Conservation (phyloP, 1,139 yeast species). For the Lipomyces yarrowii region DNA sequence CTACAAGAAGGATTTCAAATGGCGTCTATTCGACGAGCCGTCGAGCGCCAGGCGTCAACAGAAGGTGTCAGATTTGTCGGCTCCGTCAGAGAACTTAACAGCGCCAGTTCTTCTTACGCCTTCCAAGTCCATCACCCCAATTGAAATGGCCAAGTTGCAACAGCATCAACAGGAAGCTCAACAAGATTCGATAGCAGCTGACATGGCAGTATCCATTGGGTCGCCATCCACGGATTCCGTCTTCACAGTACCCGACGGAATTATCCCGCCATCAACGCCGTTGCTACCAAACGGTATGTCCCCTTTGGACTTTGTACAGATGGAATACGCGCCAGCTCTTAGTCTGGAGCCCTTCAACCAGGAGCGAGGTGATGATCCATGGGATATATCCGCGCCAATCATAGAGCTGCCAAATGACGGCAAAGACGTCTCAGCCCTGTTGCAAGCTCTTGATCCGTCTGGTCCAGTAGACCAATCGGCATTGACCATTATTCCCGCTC, state of each 20-base stretch:
- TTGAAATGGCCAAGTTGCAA: neutral
- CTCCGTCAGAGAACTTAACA: neutral
- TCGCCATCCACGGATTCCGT: neutral
- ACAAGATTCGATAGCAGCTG: neutral
- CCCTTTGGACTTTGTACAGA: conserved; percentile 18
- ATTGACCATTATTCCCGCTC: conserved; percentile 13
- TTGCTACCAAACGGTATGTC: neutral
- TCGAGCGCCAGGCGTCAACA: conserved; percentile 26
- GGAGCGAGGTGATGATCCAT: conserved; percentile 5
- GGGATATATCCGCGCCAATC: no score
- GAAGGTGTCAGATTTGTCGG: neutral
- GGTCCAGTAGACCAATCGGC: neutral
- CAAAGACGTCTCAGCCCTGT: neutral
- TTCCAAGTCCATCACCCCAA: neutral
- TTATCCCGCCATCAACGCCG: neutral
- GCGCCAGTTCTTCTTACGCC: neutral
- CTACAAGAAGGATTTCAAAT: conserved; percentile 63
- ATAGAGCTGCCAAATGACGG: neutral
- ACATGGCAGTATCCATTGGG: neutral
- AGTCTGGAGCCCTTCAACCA: neutral
- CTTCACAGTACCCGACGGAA: neutral
- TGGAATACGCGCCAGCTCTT: conserved; percentile 16
- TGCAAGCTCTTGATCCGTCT: neutral
- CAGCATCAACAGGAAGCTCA: neutral
- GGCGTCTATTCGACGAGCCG: conserved; percentile 57